phyloP scores from a whole-genome alignment of 371 early-diverging fungal species.

The Rhizomucor miehei region DNA sequence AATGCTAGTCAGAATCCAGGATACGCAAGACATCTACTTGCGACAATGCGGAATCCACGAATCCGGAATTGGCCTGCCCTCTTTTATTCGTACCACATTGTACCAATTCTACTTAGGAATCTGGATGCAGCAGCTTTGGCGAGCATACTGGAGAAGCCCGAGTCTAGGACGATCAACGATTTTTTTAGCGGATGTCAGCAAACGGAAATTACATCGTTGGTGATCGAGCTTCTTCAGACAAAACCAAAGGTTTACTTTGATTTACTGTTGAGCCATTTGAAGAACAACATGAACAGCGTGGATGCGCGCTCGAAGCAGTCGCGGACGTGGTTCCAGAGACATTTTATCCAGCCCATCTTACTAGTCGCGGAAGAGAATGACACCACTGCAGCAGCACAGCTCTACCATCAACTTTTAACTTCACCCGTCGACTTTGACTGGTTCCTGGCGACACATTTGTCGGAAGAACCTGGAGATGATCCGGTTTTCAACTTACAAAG shows the following conservation, averaged over 20 bases:
- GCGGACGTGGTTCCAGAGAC: conserved; percentile 31
- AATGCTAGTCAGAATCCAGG: conserved; percentile 3
- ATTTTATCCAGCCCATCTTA: conserved; percentile 27
- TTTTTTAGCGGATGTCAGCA: conserved; percentile 36
- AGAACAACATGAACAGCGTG: conserved; percentile 13
- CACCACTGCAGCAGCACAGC: conserved; percentile 20
- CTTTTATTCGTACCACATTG: conserved; percentile 10
- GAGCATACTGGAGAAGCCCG: conserved; percentile 16
- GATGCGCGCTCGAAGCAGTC: conserved; percentile 8
- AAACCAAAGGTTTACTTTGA: conserved; percentile 27
- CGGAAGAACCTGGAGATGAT: neutral
- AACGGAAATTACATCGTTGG: conserved; percentile 18
- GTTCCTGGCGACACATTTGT: conserved; percentile 29
- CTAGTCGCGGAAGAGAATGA: conserved; percentile 11
- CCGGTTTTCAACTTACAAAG: conserved; percentile 4
- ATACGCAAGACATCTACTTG: neutral
- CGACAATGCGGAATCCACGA: conserved; percentile 7
- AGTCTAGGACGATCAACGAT: conserved; percentile 9
- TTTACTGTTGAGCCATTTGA: conserved; percentile 15
- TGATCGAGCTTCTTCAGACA: conserved; percentile 12
- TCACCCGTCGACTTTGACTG: conserved; percentile 29
- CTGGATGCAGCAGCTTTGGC: conserved; percentile 7
- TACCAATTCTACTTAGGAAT: conserved; percentile 18
- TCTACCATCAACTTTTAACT: conserved; percentile 32
- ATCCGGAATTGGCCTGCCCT: conserved; percentile 1